Percentiles rank a stretch among this genome's conserved stretches.
phyloP scores from a whole-genome alignment of 306 rosid species.

The Acacia acuminata region DNA sequence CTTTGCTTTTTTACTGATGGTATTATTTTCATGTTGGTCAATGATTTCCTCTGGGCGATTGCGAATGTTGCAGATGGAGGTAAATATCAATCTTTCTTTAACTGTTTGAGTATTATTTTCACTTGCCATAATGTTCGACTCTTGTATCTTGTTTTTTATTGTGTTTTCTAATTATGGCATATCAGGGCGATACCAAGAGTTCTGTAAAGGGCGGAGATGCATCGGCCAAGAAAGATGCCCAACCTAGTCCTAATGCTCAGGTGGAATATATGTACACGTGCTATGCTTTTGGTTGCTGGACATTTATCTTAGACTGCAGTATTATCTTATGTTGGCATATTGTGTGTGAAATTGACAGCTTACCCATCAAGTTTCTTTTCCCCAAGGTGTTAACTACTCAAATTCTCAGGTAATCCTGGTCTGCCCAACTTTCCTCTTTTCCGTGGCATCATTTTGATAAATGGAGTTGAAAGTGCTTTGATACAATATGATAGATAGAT shows the following conservation, averaged over 20 bases:
- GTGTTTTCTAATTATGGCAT: conserved; percentile 27
- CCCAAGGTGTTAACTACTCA: conserved; percentile 59
- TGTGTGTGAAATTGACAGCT: conserved; percentile 42
- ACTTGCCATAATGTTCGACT: neutral
- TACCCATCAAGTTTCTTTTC: conserved; percentile 71
- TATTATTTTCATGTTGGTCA: conserved; percentile 12
- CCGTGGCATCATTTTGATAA: neutral
- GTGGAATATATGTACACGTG: conserved; percentile 34
- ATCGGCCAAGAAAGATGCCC: conserved; percentile 65
- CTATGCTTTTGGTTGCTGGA: neutral
- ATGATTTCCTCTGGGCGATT: conserved; percentile 28
- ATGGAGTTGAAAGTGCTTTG: conserved; percentile 14
- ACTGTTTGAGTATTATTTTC: neutral
- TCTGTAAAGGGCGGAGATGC: conserved; percentile 76
- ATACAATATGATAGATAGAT: neutral
- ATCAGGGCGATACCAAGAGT: conserved; percentile 89
- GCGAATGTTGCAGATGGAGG: conserved; percentile 75
- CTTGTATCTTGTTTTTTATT: neutral
- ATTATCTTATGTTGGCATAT: conserved; percentile 27
- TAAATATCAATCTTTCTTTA: conserved; percentile 33
- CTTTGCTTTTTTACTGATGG: conserved; percentile 31
- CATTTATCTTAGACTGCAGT: conserved; percentile 7
- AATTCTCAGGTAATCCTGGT: conserved; percentile 60
- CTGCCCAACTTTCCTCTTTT: conserved; percentile 13
- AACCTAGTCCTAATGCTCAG: conserved; percentile 61